Conservation (phyloP, 2,329 filamentous ascomycete species). For the Aaosphaeria arxii region DNA sequence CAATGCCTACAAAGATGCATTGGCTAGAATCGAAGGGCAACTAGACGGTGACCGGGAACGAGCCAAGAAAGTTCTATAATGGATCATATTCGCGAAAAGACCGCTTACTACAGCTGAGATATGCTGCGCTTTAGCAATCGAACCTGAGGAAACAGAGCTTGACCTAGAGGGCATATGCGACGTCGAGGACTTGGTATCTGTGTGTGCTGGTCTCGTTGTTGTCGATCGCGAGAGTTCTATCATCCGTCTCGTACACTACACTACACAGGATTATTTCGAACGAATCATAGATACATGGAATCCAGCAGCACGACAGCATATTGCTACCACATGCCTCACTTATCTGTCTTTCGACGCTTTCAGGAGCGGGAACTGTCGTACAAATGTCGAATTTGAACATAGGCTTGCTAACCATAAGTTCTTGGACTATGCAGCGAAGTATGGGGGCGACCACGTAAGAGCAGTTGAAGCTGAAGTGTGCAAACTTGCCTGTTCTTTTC, state of each 20-base stretch:
- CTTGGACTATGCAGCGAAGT: conserved; percentile 18
- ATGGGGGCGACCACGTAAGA: conserved; percentile 18
- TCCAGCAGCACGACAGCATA: conserved; percentile 9
- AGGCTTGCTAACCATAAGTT: conserved; percentile 13
- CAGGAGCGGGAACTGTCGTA: conserved; percentile 5
- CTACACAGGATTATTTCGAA: conserved; percentile 18
- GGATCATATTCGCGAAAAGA: conserved; percentile 2
- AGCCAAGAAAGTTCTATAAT: conserved; percentile 25
- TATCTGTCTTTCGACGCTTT: conserved; percentile 25
- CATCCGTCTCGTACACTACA: conserved; percentile 17
- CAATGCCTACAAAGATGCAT: not conserved
- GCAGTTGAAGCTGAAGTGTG: conserved; percentile 1
- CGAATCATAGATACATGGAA: conserved; percentile 13
- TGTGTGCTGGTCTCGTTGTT: conserved; percentile 23
- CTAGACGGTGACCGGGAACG: conserved; percentile 21
- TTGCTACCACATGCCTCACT: conserved; percentile 19
- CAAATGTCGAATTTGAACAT: conserved; percentile 8
- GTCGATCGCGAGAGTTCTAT: conserved; percentile 18
- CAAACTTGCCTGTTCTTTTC: conserved; percentile 2
- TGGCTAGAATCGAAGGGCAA: conserved; percentile 38
- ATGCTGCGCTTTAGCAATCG: conserved; percentile 2
- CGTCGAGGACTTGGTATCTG: conserved; percentile 3
- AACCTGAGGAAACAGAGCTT: not conserved
- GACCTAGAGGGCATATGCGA: conserved; percentile 1
- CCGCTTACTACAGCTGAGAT: conserved; percentile 3